Percentiles rank a stretch among this genome's conserved stretches.
Conservation (phyloP, 306 rosid genomes). For the Cotoneaster glaucophyllus region DNA sequence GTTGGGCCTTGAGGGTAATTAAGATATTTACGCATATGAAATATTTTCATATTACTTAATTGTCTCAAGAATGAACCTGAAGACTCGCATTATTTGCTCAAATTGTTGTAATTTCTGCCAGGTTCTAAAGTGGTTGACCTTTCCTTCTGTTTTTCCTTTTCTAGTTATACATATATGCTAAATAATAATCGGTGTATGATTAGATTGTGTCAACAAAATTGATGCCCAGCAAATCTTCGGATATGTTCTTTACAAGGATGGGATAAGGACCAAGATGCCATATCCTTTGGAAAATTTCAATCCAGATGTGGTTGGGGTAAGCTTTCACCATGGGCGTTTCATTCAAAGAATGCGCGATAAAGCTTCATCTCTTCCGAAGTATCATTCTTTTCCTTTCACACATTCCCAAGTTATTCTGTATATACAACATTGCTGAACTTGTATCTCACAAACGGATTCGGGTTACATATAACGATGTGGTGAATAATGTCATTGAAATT, state of each 20-base stretch:
- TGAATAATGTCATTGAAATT: background rate
- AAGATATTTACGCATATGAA: background rate
- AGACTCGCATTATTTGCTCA: background rate
- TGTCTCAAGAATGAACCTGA: background rate
- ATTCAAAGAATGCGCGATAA: conserved; percentile 43
- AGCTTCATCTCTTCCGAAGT: conserved; percentile 38
- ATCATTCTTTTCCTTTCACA: background rate
- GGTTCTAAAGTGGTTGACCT: background rate
- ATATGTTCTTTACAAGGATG: conserved; percentile 33
- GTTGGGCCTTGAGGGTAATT: conserved; percentile 3
- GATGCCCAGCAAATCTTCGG: conserved; percentile 12
- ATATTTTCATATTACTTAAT: too few species aligned
- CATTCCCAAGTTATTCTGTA: background rate
- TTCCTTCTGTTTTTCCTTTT: background rate
- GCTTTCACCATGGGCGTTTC: conserved; percentile 55
- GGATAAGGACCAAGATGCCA: conserved; percentile 30
- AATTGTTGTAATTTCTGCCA: background rate
- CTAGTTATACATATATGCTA: background rate
- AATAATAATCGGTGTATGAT: background rate
- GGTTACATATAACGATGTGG: background rate
- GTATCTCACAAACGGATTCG: background rate
- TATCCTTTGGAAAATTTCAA: conserved; percentile 32
- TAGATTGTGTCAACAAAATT: conserved; percentile 12
- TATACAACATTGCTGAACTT: background rate
- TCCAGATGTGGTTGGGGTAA: conserved; percentile 36